phyloP scores from a whole-genome alignment of 805 yeast genomes.

The Yamadazyma nakazawae region DNA sequence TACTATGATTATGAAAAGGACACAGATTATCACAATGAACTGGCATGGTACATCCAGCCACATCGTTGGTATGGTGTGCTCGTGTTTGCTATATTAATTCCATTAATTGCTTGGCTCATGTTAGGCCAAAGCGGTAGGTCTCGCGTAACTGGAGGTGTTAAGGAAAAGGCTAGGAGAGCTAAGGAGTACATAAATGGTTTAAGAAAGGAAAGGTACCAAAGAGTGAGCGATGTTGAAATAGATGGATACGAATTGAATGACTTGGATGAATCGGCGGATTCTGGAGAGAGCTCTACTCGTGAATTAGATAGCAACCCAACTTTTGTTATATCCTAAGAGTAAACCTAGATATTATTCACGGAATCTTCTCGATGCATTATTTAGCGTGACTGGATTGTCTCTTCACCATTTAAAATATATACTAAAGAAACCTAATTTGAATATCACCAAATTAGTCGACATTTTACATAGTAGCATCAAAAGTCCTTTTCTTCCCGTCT shows the following conservation, averaged over 20 bases:
- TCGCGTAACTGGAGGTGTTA: not conserved
- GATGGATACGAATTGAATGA: slow-evolving; percentile 12
- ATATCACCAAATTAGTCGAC: too few species aligned
- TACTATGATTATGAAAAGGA: slow-evolving; percentile 28
- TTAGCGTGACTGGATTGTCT: too few species aligned
- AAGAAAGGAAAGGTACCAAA: not conserved
- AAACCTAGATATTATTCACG: not conserved
- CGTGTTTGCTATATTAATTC: slow-evolving; percentile 25
- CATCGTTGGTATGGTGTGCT: slow-evolving; percentile 40
- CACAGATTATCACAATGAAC: slow-evolving; percentile 26
- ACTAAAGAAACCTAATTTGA: too few species aligned
- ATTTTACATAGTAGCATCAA: too few species aligned
- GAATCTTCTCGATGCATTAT: not conserved
- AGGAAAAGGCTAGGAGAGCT: not conserved
- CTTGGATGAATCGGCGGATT: not conserved
- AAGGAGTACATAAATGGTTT: not conserved
- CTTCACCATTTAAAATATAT: too few species aligned
- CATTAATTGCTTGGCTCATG: slow-evolving; percentile 29
- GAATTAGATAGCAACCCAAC: not conserved
- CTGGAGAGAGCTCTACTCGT: not conserved
- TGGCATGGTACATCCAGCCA: slow-evolving; percentile 44
- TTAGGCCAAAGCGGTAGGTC: slow-evolving; percentile 20
- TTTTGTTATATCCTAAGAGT: not conserved
- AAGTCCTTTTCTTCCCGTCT: too few species aligned
- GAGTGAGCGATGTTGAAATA: slow-evolving; percentile 9